Percentiles rank a stretch among this genome's conserved stretches.
phyloP scores from a whole-genome alignment of 2,329 filamentous ascomycete genomes.

The Alternaria brassicae region DNA sequence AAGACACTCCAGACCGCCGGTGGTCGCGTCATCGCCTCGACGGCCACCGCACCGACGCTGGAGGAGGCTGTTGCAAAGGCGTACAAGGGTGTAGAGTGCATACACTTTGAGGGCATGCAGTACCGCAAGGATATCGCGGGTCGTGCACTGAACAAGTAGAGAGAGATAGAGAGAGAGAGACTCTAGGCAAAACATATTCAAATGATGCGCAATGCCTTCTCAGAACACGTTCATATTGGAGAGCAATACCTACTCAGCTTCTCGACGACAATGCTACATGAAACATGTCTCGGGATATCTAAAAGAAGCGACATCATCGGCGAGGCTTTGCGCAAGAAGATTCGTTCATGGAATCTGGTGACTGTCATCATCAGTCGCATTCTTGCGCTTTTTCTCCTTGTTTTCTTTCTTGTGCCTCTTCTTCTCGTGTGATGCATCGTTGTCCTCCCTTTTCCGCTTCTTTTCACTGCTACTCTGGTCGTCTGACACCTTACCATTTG shows the following conservation, averaged over 20 bases:
- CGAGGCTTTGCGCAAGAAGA: not conserved
- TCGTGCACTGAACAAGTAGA: conserved; percentile 51
- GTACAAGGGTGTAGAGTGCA: conserved; percentile 81
- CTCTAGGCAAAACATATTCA: no score
- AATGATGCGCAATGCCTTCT: not conserved
- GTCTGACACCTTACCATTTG: conserved; percentile 22
- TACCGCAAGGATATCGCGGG: conserved; percentile 88
- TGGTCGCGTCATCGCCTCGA: conserved; percentile 93
- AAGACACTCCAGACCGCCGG: conserved; percentile 76
- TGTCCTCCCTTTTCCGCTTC: conserved; percentile 16
- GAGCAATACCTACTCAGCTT: not conserved
- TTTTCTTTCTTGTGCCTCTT: conserved; percentile 26
- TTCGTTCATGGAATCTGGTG: not conserved
- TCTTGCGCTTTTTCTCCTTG: conserved; percentile 12
- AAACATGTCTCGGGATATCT: no score
- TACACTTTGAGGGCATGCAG: conserved; percentile 88
- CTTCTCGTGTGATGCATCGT: conserved; percentile 8
- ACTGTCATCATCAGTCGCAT: conserved; percentile 10
- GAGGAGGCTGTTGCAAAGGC: conserved; percentile 84
- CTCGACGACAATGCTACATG: not conserved
- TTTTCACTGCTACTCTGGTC: not conserved
- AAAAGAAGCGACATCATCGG: not conserved
- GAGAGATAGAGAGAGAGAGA: no score
- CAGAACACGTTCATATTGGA: not conserved
- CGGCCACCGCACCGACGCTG: conserved; percentile 76